A percentile compares a stretch with the other conserved stretches of the same genome.
Evolutionary conservation across 257 asterid genomes (phyloP).

Genomic region (Fraxinus americana): DNA sequence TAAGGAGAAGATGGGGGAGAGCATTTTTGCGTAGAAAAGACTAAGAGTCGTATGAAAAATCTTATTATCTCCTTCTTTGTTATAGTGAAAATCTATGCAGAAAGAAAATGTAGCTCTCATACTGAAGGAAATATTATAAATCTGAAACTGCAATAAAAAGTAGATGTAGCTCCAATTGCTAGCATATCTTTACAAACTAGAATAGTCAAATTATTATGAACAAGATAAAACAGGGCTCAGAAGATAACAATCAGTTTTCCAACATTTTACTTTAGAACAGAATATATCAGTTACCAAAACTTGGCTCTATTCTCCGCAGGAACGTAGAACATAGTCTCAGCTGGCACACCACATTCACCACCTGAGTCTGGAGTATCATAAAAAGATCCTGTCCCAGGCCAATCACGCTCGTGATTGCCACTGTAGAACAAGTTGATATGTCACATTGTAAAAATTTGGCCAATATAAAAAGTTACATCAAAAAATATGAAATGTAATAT

Average conservation of each 20-base stretch:
- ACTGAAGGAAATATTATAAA: background rate
- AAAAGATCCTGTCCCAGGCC: constrained; percentile 47
- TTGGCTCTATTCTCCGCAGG: constrained; percentile 57
- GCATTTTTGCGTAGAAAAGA: background rate
- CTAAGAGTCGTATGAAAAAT: background rate
- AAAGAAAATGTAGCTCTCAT: no score
- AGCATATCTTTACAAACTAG: background rate
- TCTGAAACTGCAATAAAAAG: no score
- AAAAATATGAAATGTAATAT: background rate
- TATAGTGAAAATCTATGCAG: no score
- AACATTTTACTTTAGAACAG: background rate
- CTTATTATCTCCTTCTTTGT: background rate
- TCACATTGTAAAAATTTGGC: background rate
- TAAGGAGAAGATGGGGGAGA: background rate
- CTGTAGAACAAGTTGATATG: constrained; percentile 23
- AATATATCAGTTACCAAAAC: constrained; percentile 41
- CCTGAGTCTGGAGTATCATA: constrained; percentile 44
- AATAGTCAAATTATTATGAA: background rate
- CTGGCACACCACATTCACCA: constrained; percentile 61
- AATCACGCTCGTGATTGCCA: constrained; percentile 58
- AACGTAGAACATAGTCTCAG: constrained; percentile 49
- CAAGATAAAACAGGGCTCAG: background rate
- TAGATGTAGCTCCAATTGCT: background rate
- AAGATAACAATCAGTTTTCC: background rate
- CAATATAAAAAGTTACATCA: background rate